Evolutionary conservation across 345 rosid genomes (phyloP), one percentile per base, ranked within the genome.

Genomic region (Gossypium bickii): DNA sequence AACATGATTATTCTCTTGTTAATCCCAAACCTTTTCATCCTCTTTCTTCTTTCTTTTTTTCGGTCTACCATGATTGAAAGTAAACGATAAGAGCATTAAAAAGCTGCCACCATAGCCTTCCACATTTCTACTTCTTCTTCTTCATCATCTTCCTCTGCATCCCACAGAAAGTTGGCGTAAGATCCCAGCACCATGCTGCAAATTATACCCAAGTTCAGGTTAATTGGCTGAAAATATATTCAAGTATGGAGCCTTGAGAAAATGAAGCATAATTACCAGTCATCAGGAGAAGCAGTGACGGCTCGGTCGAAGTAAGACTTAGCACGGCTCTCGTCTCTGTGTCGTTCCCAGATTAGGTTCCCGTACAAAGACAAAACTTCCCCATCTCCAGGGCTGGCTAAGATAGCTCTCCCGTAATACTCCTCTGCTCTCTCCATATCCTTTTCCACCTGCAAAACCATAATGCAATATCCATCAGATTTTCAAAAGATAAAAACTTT

Each of bases 81-180:
- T 15, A 68, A 25, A 69, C 16, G 9, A 56, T 20, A 13, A 34
- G 25, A 52, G 15, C 12, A 69, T 49, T 79, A 83, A 69, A 78
- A 80, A 2, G 82, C 80, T 20, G 81, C 81, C 74, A 78, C 88
- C 89, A 85, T 59, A 3, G 78, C 81, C 29, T 84, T 81, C 29
- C 81, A 53, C 9, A 67, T 74, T 52, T 72, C 74, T 44, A 20
- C 80, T 20, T 41, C 24, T 25, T 25, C 71, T 0, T 27, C 71
- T 0, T 85, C 88, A 4, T 83, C 89, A 0, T 84, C 94, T 4
- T 86, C 94, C n/a, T 84, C 97, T 9, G 90, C 80, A 64, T 90
- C 96, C 98, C 98, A 94, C 96, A 94, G 85, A 79, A 94, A 94
- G 7, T 81, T 79, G 5, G 98, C 97, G 62, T 92, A 94, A 0